Percentiles rank a stretch among this genome's conserved stretches.
phyloP scores from a whole-genome alignment of 2,329 filamentous ascomycete genomes.

The Podosphaera xanthii region DNA sequence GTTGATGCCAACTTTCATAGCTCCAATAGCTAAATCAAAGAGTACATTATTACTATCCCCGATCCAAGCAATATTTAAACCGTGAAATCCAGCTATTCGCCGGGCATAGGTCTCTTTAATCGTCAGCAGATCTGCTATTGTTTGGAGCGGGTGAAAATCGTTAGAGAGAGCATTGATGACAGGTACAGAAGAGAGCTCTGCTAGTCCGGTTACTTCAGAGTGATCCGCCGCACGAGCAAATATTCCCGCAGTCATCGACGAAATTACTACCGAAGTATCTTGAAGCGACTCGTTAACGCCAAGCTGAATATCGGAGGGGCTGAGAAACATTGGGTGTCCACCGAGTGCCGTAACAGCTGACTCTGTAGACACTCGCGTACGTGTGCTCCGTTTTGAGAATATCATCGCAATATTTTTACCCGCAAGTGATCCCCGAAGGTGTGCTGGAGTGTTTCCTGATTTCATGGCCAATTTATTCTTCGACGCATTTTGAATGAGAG shows the following conservation, averaged over 20 bases:
- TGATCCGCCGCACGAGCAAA: slow-evolving; percentile 60
- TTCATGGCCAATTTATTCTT: slow-evolving; percentile 59
- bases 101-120: slow-evolving; percentile 53
- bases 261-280: slow-evolving; percentile 79
- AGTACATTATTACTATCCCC: slow-evolving; percentile 95
- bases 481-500: slow-evolving; percentile 62
- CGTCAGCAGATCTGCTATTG: slow-evolving; percentile 81
- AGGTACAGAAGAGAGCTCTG: slow-evolving; percentile 51
- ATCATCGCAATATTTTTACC: slow-evolving; percentile 81
- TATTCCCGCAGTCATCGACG: slow-evolving; percentile 74
- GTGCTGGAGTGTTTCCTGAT: slow-evolving; percentile 33
- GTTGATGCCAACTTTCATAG: slow-evolving; percentile 67
- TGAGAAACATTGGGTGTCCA: slow-evolving; percentile 88
- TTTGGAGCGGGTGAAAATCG: slow-evolving; percentile 83
- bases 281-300: slow-evolving; percentile 91
- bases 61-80: slow-evolving; percentile 84
- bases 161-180: slow-evolving; percentile 79
- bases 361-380: slow-evolving; percentile 85
- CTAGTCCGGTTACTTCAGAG: slow-evolving; percentile 47
- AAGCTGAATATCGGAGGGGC: slow-evolving; percentile 87
- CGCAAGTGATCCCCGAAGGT: slow-evolving; percentile 37
- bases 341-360: slow-evolving; percentile 72
- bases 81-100: slow-evolving; percentile 37
- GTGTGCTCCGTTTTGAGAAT: slow-evolving; percentile 88
- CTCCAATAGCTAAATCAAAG: slow-evolving; percentile 76